These are phyloP conservation scores for Epichloe elymi DNA, from an alignment of 2,329 filamentous ascomycete species.

Conservation along the genomic window DNA sequence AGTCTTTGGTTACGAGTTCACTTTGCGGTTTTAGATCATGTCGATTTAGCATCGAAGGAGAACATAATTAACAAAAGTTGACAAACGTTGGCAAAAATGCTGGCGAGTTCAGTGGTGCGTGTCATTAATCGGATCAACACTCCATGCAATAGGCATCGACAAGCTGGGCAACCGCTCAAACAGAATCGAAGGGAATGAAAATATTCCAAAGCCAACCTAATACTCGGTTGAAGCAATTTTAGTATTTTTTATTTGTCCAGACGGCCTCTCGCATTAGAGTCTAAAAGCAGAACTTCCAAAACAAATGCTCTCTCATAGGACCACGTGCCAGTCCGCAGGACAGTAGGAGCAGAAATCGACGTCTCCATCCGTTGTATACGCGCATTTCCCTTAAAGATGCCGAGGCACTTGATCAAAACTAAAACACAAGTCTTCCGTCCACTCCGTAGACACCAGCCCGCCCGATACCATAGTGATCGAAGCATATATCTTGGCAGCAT, in stretches of 20 bases:
- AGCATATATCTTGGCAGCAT: conserved; percentile 16
- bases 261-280: conserved; percentile 40
- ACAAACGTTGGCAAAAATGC: conserved; percentile 4
- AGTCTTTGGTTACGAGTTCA: conserved; percentile 53
- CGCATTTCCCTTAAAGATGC: conserved; percentile 34
- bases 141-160: background rate
- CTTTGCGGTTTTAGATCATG: conserved; percentile 40
- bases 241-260: conserved; percentile 43
- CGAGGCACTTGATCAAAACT: conserved; percentile 36
- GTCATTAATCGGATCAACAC: background rate
- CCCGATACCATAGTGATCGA: conserved; percentile 27
- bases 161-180: background rate
- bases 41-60: conserved; percentile 9
- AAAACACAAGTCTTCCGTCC: conserved; percentile 46
- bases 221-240: conserved; percentile 26
- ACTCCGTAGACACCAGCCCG: conserved; percentile 52
- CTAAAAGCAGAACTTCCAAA: conserved; percentile 39
- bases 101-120: background rate
- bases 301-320: conserved; percentile 30
- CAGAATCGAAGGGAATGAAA: background rate
- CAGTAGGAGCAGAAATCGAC: conserved; percentile 23
- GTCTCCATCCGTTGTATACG: conserved; percentile 23
- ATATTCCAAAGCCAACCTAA: background rate
- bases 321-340: conserved; percentile 25
- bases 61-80: conserved; percentile 11